Conservation (phyloP, 2,329 filamentous ascomycete genomes). For the Ceratocystiopsis minuta region DNA sequence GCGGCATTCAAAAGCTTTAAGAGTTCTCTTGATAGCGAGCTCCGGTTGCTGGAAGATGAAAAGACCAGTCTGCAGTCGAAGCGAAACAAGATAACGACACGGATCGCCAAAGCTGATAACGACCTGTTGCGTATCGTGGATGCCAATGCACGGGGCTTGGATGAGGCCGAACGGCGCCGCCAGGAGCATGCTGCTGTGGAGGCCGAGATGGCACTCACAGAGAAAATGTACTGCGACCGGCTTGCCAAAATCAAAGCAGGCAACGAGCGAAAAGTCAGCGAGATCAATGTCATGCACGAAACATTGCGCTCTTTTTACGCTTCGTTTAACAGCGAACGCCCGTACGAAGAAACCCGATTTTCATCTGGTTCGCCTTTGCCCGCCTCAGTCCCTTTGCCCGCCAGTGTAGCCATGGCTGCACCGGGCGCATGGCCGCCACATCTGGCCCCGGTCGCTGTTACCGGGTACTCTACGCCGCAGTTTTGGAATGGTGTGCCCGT, state of each 20-base stretch:
- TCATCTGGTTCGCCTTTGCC: background rate
- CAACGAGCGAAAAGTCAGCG: conserved; percentile 22
- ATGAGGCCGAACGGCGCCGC: conserved; percentile 42
- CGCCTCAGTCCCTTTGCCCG: background rate
- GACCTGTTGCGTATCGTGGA: conserved; percentile 54
- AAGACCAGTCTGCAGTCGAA: conserved; percentile 45
- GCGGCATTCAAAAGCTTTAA: conserved; percentile 40
- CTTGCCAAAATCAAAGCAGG: conserved; percentile 19
- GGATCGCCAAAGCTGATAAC: conserved; percentile 54
- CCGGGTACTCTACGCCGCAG: no score
- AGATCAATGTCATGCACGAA: conserved; percentile 18
- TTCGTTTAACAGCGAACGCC: conserved; percentile 22
- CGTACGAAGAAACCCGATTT: conserved; percentile 18
- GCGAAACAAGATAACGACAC: conserved; percentile 52
- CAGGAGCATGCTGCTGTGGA: conserved; percentile 31
- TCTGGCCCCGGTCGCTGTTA: background rate
- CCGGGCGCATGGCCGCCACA: conserved; percentile 6
- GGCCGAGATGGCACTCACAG: conserved; percentile 26
- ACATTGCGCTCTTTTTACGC: conserved; percentile 24
- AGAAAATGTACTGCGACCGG: conserved; percentile 24
- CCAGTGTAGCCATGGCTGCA: no score
- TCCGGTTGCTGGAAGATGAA: conserved; percentile 46
- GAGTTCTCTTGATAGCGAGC: conserved; percentile 40
- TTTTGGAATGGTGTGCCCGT: no score
- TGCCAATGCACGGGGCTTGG: conserved; percentile 46